Evolutionary conservation across 148 eudicot species (phyloP), one percentile per base, ranked within the genome.

Genomic region (Arbutus unedo): DNA sequence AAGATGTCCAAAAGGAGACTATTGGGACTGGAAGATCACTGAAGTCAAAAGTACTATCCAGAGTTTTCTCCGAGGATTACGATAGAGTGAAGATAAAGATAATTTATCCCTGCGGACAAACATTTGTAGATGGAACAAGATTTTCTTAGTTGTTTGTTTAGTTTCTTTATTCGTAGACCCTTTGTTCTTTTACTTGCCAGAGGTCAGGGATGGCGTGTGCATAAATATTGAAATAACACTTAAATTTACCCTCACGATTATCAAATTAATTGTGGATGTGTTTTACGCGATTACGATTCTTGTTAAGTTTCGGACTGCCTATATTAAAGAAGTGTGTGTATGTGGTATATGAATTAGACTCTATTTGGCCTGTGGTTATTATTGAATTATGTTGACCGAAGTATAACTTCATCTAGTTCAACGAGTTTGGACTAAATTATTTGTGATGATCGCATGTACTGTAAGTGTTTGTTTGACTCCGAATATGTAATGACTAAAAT

Each of bases 1-100:
- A 76, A 45, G 68, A 67, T 51, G 45, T 68, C 6, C 60, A 43
- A 70, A 31, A 31, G 62, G 80, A 16, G 67, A 59, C 57, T 8
- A 41, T 38, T 38, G 41, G 47, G 48, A 38, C 56, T 31, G 81
- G 82, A 57, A 86, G 50, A 62, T 87, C 90, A 6, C 50, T 92
- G 43, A 90, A 86, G 75, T 85, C 90, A 6, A 88, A 85, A 78
- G n/a, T n/a, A n/a, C 80, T 92, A 1, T 90, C 88, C 23, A 81
- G 95, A 66, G 95, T 92, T 5, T 92, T 92, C 74, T 91, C 93
- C 0, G 93, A 92, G 72, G 95, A 91, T 50, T 92, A 91, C 43
- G 91, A 87, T 9, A 81, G 84, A 18, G 87, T 84, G 78, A 88
- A 84, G 86, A 86, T 50, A 77, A 88, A 88, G 57, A 88, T 92